Percentiles rank a stretch among this genome's conserved stretches.
phyloP scores from a whole-genome alignment of 148 eudicot species.

The Simmondsia chinensis region DNA sequence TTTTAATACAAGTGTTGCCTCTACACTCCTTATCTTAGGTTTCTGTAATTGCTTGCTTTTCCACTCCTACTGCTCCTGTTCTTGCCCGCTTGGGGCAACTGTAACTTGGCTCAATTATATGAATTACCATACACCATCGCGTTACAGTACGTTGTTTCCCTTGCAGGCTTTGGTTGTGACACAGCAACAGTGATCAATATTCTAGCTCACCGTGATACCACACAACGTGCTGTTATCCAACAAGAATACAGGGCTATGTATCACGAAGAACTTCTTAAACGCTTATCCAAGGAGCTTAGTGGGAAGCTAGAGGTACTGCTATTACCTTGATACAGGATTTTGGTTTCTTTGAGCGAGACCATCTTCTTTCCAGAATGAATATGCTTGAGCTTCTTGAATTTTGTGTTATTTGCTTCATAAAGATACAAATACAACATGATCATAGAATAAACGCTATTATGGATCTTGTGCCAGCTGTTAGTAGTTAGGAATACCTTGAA shows the following conservation, averaged over 20 bases:
- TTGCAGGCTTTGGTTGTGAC: constrained; percentile 72
- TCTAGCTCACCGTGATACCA: constrained; percentile 68
- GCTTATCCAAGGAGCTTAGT: constrained; percentile 50
- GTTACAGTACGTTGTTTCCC: neutral
- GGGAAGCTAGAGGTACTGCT: constrained; percentile 52
- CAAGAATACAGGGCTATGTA: constrained; percentile 49
- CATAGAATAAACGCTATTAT: too few species aligned
- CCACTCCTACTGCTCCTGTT: neutral
- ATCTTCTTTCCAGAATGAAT: too few species aligned
- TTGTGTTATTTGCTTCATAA: too few species aligned
- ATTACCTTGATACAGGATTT: neutral
- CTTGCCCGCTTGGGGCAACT: neutral
- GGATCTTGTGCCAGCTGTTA: too few species aligned
- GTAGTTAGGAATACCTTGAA: too few species aligned
- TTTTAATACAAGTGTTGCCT: too few species aligned
- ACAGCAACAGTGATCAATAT: constrained; percentile 46
- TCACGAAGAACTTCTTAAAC: constrained; percentile 53
- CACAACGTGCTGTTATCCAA: constrained; percentile 52
- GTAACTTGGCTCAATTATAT: neutral
- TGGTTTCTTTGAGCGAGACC: neutral
- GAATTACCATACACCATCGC: too few species aligned
- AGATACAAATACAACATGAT: too few species aligned
- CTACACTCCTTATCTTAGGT: neutral
- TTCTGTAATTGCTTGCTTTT: neutral
- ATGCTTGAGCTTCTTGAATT: neutral